Base-by-base conservation (phyloP, 192 early-diverging fungal species). In the Rhizophlyctis rosea region DNA sequence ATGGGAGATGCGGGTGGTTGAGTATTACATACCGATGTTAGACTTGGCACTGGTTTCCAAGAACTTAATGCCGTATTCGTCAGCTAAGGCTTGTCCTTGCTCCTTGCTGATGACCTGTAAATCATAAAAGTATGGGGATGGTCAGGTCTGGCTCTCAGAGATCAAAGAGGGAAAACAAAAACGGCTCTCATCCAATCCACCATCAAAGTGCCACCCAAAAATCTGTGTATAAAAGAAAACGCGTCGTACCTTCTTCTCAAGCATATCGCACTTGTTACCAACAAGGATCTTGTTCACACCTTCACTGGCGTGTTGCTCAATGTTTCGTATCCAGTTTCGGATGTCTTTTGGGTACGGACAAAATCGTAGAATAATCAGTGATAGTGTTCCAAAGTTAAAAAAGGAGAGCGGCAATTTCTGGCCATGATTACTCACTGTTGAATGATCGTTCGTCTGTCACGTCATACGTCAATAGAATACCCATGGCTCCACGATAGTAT, bases 401-500 rank as follows among this genome's bases (percentile, higher is more conserved):
- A n/a, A n/a, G n/a, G n/a, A n/a, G n/a, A n/a, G n/a, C n/a, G n/a
- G n/a, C n/a, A n/a, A n/a, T n/a, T n/a, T n/a, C n/a, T n/a, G n/a
- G n/a, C n/a, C 39, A 13, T 18, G 7, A 13, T 18, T 7, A 59
- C 81, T 69, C 86, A 92, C 91, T 98, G 76, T 91, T 91, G 77
- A 98, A 99, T 27, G 94, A 96, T 49, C 92, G 86, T 75, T 99
- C 96, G 70, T 99, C 95, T 2, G 96, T 99, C 47, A 96, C 93
- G 81, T 99, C 96, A 76, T 99, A 99, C 4, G 93, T 91, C 53
- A 99, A 76, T 62, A 99, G 78, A 59, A 99, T 98, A 25, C 96
- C 96, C 96, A 99, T 99, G 55, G 96, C 96, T 59, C 96, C 96
- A 61, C 96, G 90, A 75, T 99, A 99, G 81, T 99, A 99, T 39